Conservation (phyloP, 2,329 filamentous ascomycete species). For the Thielaviopsis euricoi region DNA sequence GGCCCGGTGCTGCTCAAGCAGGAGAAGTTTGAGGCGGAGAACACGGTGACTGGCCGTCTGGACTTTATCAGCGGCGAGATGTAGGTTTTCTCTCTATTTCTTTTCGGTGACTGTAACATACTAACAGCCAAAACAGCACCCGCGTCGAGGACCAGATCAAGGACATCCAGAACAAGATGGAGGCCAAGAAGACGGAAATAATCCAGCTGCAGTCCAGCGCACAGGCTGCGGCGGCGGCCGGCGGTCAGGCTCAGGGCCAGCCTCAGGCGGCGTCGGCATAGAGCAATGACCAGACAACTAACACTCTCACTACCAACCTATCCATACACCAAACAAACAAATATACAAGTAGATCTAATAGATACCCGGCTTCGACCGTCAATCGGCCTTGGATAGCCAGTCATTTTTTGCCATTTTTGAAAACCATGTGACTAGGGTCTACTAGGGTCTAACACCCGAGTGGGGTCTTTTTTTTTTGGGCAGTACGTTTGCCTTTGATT, state of each 20-base stretch:
- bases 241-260: conserved; percentile 4
- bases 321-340: too few species aligned
- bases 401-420: neutral
- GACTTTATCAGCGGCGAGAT: conserved; percentile 92
- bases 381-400: neutral
- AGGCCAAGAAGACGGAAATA: conserved; percentile 43
- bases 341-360: conserved; percentile 1
- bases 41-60: conserved; percentile 76
- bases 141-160: conserved; percentile 34
- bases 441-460: neutral
- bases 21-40: conserved; percentile 75
- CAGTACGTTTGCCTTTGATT: neutral
- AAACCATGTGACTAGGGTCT: neutral
- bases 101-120: too few species aligned
- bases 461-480: neutral
- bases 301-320: too few species aligned
- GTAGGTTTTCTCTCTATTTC: conserved; percentile 31
- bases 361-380: neutral
- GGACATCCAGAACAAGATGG: conserved; percentile 37
- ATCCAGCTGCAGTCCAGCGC: conserved; percentile 37
- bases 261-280: neutral
- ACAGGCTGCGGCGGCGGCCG: conserved; percentile 22
- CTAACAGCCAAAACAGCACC: conserved; percentile 12
- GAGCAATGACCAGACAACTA: neutral
- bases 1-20: conserved; percentile 90